phyloP scores from a whole-genome alignment of 106 monocot genomes.

The Agapanthus africanus region DNA sequence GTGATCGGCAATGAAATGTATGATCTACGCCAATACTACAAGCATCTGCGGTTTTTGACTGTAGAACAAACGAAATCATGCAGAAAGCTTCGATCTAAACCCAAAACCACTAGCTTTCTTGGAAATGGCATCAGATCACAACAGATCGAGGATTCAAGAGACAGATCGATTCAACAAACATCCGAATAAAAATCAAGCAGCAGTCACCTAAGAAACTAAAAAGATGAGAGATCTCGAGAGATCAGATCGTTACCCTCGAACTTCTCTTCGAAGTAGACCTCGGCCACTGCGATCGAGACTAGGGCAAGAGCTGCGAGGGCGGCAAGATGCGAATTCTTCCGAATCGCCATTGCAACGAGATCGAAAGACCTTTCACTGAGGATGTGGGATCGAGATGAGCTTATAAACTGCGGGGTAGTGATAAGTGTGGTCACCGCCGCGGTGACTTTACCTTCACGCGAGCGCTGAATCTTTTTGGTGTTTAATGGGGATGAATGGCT shows the following conservation, averaged over 20 bases:
- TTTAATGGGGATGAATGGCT: background rate
- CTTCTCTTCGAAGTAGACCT: constrained; percentile 18
- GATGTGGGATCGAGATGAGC: background rate
- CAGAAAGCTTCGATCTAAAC: too few species aligned
- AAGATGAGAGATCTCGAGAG: background rate
- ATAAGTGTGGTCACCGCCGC: background rate
- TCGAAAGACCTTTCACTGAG: background rate
- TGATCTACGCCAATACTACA: too few species aligned
- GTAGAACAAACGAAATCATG: too few species aligned
- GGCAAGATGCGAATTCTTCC: background rate
- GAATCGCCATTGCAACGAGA: constrained; percentile 6
- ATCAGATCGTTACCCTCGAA: constrained; percentile 9
- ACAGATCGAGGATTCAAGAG: constrained; percentile 1
- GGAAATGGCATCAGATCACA: too few species aligned
- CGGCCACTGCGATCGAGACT: constrained; percentile 9
- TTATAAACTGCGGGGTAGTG: background rate
- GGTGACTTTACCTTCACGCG: background rate
- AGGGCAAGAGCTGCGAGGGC: background rate
- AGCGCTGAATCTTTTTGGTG: background rate
- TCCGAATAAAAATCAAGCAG: background rate
- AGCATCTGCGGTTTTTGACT: too few species aligned
- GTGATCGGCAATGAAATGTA: too few species aligned
- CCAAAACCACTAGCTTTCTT: too few species aligned
- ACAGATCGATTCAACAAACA: background rate
- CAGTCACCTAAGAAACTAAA: background rate